Percentiles rank a stretch among this genome's conserved stretches.
phyloP scores from a whole-genome alignment of 2,329 filamentous ascomycete genomes.

The Tolypocladium amazonense region DNA sequence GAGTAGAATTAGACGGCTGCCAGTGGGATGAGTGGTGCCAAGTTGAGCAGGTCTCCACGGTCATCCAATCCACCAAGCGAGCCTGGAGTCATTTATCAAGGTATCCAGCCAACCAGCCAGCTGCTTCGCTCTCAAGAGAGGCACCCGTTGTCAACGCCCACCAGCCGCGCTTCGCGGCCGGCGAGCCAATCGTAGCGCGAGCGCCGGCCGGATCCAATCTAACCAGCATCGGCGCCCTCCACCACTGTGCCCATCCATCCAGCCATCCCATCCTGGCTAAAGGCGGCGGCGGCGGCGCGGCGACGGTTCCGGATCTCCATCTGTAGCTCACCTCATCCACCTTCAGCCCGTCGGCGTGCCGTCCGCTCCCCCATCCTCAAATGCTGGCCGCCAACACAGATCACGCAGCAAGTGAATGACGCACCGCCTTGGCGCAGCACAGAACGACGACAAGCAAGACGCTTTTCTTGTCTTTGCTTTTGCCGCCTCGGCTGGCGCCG shows the following conservation, averaged over 20 bases:
- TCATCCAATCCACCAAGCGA: neutral
- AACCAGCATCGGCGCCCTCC: neutral
- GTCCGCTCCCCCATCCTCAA: neutral
- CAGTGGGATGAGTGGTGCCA: no score
- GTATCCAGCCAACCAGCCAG: no score
- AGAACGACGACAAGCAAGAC: neutral
- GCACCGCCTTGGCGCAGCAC: neutral
- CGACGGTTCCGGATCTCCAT: neutral
- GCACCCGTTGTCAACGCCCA: neutral
- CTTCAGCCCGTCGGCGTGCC: neutral
- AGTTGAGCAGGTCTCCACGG: no score
- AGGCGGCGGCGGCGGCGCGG: neutral
- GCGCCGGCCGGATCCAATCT: neutral
- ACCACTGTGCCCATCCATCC: neutral
- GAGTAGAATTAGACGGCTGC: no score
- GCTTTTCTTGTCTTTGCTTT: neutral
- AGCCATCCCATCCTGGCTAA: neutral
- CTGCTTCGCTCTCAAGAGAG: neutral
- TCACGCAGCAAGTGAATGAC: neutral
- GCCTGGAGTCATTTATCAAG: neutral
- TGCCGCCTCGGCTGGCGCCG: neutral
- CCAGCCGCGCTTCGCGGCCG: neutral
- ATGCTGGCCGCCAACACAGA: neutral
- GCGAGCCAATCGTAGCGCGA: neutral
- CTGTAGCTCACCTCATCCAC: neutral